phyloP scores from a whole-genome alignment of 768 basidiomycete genomes.

The Auriscalpium vulgare region DNA sequence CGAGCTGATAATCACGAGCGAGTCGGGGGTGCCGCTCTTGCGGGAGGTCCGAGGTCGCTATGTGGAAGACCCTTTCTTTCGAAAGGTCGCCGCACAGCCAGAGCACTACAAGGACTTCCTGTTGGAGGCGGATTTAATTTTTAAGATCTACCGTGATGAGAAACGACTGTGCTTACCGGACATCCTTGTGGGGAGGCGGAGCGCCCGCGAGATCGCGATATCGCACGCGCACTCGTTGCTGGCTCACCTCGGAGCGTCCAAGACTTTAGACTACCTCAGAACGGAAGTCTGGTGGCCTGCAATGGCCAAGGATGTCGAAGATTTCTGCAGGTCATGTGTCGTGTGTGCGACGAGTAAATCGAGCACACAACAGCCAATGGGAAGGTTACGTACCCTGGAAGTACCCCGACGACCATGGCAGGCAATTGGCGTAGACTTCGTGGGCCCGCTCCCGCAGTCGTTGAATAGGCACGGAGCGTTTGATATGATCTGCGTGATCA shows the following conservation, averaged over 20 bases:
- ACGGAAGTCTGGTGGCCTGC: conserved; percentile 15
- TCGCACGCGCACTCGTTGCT: conserved; percentile 16
- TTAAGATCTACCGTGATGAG: not conserved
- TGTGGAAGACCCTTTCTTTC: too few relatives aligned
- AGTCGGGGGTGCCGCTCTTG: too few relatives aligned
- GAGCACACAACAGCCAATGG: conserved; percentile 6
- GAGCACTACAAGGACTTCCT: conserved; percentile 3
- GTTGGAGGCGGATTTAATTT: not conserved
- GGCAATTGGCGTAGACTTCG: conserved; percentile 15
- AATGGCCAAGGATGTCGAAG: conserved; percentile 7
- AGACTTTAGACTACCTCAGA: conserved; percentile 14
- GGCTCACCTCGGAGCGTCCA: conserved; percentile 15
- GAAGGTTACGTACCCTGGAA: not conserved
- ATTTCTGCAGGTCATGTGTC: conserved; percentile 10
- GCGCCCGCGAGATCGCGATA: conserved; percentile 13
- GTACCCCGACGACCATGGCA: conserved; percentile 12
- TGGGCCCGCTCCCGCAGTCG: conserved; percentile 14
- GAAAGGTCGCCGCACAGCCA: not conserved
- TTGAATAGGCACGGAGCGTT: conserved; percentile 12
- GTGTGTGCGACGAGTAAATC: conserved; percentile 11
- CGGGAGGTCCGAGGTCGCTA: too few relatives aligned
- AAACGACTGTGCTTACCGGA: conserved; percentile 1
- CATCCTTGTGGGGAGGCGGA: not conserved
- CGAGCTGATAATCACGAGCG: too few relatives aligned
- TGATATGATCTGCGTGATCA: conserved; percentile 19